Evolutionary conservation across 1,284 basidiomycete genomes (phyloP), one percentile per base, ranked within the genome.

Genomic region (Pterulicium gracile): DNA sequence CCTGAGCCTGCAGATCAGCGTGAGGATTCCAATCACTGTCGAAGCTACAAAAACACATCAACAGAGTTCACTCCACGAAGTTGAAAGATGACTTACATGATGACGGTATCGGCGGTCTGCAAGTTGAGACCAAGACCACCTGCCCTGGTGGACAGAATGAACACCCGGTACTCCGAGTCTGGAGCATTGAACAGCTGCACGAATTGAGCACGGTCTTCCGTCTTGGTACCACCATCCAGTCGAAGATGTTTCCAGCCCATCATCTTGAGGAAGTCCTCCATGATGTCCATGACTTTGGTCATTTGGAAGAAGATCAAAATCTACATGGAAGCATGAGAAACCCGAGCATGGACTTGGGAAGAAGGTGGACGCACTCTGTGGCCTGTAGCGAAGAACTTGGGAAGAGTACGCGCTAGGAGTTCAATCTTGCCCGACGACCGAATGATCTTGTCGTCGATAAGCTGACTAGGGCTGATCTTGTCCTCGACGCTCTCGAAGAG

Each of bases 221-320:
- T 95, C 72, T 98, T 98, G 35, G 96, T 98, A 13, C 89, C 87
- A 73, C 96, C 96, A 65, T 98, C 96, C 19, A 99, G 74, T 55
- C 96, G 91, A 45, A 98, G 81, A 64, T 94, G 89, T 60, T 90
- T 87, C 77, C 83, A 93, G 15, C 79, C 79, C 69, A 88, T 83
- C 73, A 86, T 88, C 60, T 89, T 88, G 61, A 98, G 70, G 62
- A 97, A 99, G 62, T 98, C 96, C 61, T 96, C 93, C 79, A 98
- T 95, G 62, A 98, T 97, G 56, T 97, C 93, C 95, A 98, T 98
- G 61, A 98, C 93, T 58, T 93, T 81, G 4, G 95, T 98, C 95
- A 98, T 98, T 67, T 98, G 95, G 84, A 98, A 98, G 80, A 98
- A 98, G 61, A 98, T 97, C 51, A 98, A 80, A 22, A 97, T 94